Evolutionary conservation across 768 basidiomycete species (phyloP).

Genomic region (Amylocystis lapponica): DNA sequence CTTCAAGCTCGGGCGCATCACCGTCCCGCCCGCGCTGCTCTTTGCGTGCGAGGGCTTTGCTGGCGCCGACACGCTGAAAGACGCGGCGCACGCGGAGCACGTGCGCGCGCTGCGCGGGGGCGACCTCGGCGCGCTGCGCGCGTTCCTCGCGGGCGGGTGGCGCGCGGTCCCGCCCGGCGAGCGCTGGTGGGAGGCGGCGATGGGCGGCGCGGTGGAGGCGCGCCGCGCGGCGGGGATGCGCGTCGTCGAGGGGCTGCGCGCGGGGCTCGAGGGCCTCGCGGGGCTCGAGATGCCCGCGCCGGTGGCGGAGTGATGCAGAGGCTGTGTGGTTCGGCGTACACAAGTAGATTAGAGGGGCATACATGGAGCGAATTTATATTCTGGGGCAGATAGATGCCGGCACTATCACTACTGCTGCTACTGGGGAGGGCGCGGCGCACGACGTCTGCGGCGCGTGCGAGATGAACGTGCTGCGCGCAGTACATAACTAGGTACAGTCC

Average conservation of each 20-base stretch:
- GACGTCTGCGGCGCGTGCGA: no score
- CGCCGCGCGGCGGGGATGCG: conserved; percentile 20
- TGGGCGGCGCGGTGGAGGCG: conserved; percentile 34
- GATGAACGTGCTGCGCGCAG: no score
- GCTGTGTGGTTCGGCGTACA: no score
- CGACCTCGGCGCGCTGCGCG: conserved; percentile 33
- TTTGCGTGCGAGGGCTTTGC: conserved; percentile 55
- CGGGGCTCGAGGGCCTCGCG: conserved; percentile 25
- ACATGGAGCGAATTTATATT: no score
- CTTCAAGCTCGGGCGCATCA: conserved; percentile 69
- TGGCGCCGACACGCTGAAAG: not conserved
- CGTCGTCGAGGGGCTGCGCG: conserved; percentile 21
- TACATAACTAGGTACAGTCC: no score
- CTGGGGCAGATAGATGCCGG: no score
- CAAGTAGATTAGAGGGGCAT: no score
- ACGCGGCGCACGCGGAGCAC: conserved; percentile 3
- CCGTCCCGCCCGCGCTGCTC: conserved; percentile 61
- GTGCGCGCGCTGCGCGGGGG: conserved; percentile 17
- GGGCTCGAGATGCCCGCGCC: no score
- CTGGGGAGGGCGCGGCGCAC: no score
- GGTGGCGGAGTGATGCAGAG: no score
- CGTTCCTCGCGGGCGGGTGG: conserved; percentile 58
- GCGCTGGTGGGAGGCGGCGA: conserved; percentile 66
- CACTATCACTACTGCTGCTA: no score
- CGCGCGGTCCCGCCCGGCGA: conserved; percentile 47